Percentiles rank a stretch among this genome's conserved stretches.
Conservation (phyloP, 169 alveolate genomes). For the Cryptosporidium bovis region DNA sequence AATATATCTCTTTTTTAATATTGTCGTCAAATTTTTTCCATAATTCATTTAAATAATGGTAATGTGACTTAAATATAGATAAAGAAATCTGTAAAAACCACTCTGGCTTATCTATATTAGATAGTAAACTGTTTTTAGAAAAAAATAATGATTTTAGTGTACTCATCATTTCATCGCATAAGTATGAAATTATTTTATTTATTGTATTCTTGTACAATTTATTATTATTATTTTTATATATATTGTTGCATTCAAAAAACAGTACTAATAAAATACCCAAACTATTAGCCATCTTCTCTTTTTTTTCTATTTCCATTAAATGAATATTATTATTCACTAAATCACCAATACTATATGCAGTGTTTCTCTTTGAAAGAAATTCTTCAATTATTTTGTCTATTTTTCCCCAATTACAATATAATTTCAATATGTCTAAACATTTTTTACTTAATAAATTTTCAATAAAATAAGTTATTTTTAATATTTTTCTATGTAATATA, state of each 20-base stretch:
- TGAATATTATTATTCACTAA: background rate
- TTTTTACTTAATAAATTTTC: slow-evolving; percentile 6
- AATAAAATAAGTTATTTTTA: slow-evolving; percentile 10
- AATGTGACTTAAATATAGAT: slow-evolving; percentile 50
- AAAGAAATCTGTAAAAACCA: slow-evolving; percentile 55
- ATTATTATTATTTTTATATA: background rate
- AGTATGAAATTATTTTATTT: slow-evolving; percentile 8
- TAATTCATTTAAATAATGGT: slow-evolving; percentile 5
- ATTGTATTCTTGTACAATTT: background rate
- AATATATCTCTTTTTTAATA: background rate
- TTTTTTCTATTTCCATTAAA: background rate
- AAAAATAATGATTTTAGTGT: slow-evolving; percentile 52
- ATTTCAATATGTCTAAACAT: background rate
- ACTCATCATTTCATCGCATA: slow-evolving; percentile 5
- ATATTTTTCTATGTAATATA: slow-evolving; percentile 2
- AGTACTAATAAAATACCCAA: slow-evolving; percentile 18
- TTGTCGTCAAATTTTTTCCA: slow-evolving; percentile 4
- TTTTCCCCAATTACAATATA: slow-evolving; percentile 61
- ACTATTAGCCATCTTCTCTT: background rate
- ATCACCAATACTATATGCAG: background rate
- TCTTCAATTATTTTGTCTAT: slow-evolving; percentile 48
- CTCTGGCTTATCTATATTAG: slow-evolving; percentile 55
- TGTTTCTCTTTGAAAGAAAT: background rate
- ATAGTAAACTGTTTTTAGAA: slow-evolving; percentile 46
- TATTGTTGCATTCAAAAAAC: slow-evolving; percentile 1